Evolutionary conservation across 768 basidiomycete species (phyloP), one percentile per base, ranked within the genome.

Genomic region (Clitopilus passeckerianus): DNA sequence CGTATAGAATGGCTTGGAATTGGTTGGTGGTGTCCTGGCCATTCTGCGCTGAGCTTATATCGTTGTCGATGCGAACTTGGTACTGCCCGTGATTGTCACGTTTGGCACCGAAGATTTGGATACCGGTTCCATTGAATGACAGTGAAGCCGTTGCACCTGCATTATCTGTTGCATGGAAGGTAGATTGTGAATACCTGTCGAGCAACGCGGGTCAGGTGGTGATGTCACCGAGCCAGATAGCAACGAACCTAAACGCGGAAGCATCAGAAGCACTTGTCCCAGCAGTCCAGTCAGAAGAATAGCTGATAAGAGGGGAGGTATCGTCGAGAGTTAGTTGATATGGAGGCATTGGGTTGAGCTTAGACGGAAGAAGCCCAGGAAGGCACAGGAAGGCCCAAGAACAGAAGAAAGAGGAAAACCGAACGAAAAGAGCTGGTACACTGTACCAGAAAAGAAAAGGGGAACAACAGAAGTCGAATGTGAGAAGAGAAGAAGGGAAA

Each of bases 81-180:
- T 75, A 85, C 10, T 57, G 63, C 0, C 83, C 81, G 63, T 83
- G 80, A 57, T 81, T 80, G 6, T 58, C 41, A 22, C 82, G 73
- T 57, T 80, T 79, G 1, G 81, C 76, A 7, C 84, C 84, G 59
- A 75, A 84, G 9, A 85, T 65, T 69, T 75, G 74, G 18, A 85
- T 65, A 5, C 72, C 75, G 10, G 76, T 81, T 15, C 83, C 84
- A 44, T 79, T 79, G 71, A 84, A 84, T 23, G 65, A 59, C 62
- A 84, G 77, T 0, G 71, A 72, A 5, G 70, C 74, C 23, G 60
- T 62, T 6, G 77, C 78, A 8, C 70, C 66, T 5, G 30, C 24
- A 6, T 33, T 65, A n/a, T 72, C 66, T 5, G 80, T 79, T 5
- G 60, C 67, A 60, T 71, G 76, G 59, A 77, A 82, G 37, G 73